A percentile compares a stretch with the other conserved stretches of the same genome.
Evolutionary conservation across 345 rosid species (phyloP).

Genomic region (Ricinus communis): DNA sequence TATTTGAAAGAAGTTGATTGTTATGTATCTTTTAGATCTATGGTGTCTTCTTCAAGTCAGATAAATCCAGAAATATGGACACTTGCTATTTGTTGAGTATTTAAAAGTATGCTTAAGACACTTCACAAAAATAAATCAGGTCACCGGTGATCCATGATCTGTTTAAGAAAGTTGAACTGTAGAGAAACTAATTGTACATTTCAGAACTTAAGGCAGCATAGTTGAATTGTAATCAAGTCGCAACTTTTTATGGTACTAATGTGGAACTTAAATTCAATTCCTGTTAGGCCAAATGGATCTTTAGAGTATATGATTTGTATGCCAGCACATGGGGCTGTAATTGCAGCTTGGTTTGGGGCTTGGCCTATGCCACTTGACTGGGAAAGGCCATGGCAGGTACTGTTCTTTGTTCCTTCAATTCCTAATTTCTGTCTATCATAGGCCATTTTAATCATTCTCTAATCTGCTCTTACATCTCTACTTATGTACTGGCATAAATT

Average conservation of each 20-base stretch:
- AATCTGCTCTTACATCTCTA: neutral
- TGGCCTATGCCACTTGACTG: slow-evolving; percentile 99
- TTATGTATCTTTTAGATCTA: neutral
- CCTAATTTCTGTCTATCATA: neutral
- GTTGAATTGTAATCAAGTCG: neutral
- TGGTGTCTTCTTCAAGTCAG: neutral
- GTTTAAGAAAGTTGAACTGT: neutral
- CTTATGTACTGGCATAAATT: neutral
- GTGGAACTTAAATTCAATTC: slow-evolving; percentile 15
- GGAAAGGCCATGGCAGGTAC: slow-evolving; percentile 99
- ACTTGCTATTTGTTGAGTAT: neutral
- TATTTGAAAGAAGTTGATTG: neutral
- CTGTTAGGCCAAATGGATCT: slow-evolving; percentile 50
- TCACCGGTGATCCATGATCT: neutral
- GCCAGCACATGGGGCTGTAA: slow-evolving; percentile 75
- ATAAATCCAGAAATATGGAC: neutral
- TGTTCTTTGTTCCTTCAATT: neutral
- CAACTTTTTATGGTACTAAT: neutral
- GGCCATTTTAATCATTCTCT: neutral
- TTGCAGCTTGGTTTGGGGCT: slow-evolving; percentile 97
- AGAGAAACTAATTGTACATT: neutral
- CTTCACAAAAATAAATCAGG: neutral
- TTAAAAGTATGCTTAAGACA: neutral
- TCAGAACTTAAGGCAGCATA: neutral
- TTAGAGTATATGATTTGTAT: slow-evolving; percentile 66